phyloP scores from a whole-genome alignment of 2,329 filamentous ascomycete genomes.

The Purpureocillium takamizusanense region DNA sequence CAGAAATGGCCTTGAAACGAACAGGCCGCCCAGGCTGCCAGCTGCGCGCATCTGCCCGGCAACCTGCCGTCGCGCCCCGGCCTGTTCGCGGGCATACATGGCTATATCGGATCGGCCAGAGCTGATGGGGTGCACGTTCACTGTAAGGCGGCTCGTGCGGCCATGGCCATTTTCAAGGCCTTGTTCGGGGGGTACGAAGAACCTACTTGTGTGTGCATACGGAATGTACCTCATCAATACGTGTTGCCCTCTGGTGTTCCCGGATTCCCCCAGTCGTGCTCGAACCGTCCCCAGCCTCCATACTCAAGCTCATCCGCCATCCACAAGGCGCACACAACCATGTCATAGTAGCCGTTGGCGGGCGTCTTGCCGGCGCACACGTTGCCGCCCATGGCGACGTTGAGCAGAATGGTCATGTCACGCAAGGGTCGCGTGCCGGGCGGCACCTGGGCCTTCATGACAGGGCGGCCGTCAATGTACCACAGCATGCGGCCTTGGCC shows the following conservation, averaged over 20 bases:
- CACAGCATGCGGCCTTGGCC: slow-evolving; percentile 42
- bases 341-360: slow-evolving; percentile 44
- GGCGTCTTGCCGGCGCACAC: slow-evolving; percentile 45
- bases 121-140: no score
- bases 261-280: slow-evolving; percentile 34
- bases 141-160: no score
- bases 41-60: no score
- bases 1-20: no score
- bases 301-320: slow-evolving; percentile 40
- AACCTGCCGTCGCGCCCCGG: no score
- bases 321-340: slow-evolving; percentile 42
- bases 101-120: no score
- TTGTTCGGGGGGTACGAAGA: no score
- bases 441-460: slow-evolving; percentile 48
- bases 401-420: slow-evolving; percentile 47
- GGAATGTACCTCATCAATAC: slow-evolving; percentile 18
- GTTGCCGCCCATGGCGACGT: slow-evolving; percentile 54
- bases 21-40: no score
- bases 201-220: no score
- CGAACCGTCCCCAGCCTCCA: slow-evolving; percentile 47
- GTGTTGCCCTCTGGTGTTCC: slow-evolving; percentile 19
- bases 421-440: slow-evolving; percentile 42
- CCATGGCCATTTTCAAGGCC: no score
- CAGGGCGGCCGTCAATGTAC: slow-evolving; percentile 48
- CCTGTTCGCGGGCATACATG: no score